Conservation (phyloP, 2,329 filamentous ascomycete genomes). For the Sporothrix curviconia region DNA sequence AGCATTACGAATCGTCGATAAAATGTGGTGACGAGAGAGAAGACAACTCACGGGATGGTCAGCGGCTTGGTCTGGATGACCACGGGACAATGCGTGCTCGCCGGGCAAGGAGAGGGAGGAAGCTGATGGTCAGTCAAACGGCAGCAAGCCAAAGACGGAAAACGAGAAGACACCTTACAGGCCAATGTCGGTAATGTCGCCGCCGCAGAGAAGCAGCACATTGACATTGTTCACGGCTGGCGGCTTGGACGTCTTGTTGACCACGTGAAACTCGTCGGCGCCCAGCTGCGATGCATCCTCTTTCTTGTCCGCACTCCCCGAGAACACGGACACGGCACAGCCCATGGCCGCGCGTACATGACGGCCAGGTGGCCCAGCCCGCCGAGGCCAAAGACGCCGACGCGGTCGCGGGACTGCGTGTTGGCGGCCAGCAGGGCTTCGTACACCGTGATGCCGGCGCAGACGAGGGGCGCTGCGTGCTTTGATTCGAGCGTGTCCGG, state of each 20-base stretch:
- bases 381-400: constrained; percentile 40
- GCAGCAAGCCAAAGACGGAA: background rate
- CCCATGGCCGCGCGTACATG: constrained; percentile 44
- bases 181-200: background rate
- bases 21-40: too few species aligned
- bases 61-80: constrained; percentile 10
- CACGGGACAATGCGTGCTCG: constrained; percentile 10
- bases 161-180: background rate
- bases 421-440: constrained; percentile 24
- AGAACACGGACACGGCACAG: constrained; percentile 16
- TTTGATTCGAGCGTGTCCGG: background rate
- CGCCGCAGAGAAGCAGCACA: constrained; percentile 28
- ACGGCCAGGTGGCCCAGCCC: constrained; percentile 59
- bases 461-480: constrained; percentile 10
- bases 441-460: constrained; percentile 29
- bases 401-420: constrained; percentile 15
- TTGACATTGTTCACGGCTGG: constrained; percentile 39
- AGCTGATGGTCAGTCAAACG: background rate
- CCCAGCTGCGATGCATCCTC: background rate
- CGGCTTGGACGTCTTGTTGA: background rate
- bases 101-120: constrained; percentile 9
- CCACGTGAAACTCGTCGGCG: background rate
- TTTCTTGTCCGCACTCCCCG: background rate
- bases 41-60: constrained; percentile 7
- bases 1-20: too few species aligned